Base-by-base conservation (phyloP, 768 basidiomycete species). In the Amanita fuliginea region DNA sequence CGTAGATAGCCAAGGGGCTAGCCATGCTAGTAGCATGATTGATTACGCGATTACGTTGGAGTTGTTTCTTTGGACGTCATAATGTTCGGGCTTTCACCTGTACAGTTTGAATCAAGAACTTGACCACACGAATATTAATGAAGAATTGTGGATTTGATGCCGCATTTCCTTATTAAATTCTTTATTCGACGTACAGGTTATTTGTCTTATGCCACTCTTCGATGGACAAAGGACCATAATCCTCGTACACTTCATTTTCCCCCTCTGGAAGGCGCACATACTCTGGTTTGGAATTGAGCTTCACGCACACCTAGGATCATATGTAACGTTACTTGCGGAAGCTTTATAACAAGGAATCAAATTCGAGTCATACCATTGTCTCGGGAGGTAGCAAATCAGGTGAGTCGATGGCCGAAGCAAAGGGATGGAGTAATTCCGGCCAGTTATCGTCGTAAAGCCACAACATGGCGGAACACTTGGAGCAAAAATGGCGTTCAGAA, bases 241-340 rank as follows among this genome's bases (percentile, higher is more conserved):
- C 55, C 8, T 72, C 51, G 54, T 77, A 76, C 0, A 65, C 53
- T n/a, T 70, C 58, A 57, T 77, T 80, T 1, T 64, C 42, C 4
- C 78, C 80, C 52, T 77, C 78, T 0, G 81, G 81, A n/a, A 81
- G 71, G 32, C 76, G 75, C 35, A 81, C 80, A 39, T 79, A 81
- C 1, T 59, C 65, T 1, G 80, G 80, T 53, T 79, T 81, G 35
- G 77, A 79, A 55, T 69, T 57, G 1, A 61, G 55, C 51, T 65
- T 72, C 28, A 74, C 55, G 51, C 74, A 69, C 14, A 75, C 70
- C 77, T 78, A 16, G 4, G 10, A 18, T n/a, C 22, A 24, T 4
- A 24, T 33, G 3, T 51, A 22, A 40, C 45, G 9, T 14, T 16
- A 51, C 41, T 3, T n/a, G 44, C 42, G 13, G 33, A 39, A 30